Percentiles rank a stretch among this genome's conserved stretches.
Conservation (phyloP, 1,139 yeast species). For the Saccharomycopsis hybrid region DNA sequence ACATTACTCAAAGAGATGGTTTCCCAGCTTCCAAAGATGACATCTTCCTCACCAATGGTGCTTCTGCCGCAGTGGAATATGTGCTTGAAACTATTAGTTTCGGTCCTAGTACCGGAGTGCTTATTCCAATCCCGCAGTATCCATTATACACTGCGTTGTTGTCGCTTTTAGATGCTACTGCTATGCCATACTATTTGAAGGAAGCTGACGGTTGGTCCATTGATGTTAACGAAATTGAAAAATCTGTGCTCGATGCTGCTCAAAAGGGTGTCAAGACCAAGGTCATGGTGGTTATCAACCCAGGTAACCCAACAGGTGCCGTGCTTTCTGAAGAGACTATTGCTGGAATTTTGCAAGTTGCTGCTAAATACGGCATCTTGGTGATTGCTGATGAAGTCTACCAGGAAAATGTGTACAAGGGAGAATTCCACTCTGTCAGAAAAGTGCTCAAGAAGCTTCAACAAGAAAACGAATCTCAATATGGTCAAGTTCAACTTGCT, state of each 20-base stretch:
- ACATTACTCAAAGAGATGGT: slow-evolving; percentile 65
- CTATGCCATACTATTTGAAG: slow-evolving; percentile 82
- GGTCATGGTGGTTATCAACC: slow-evolving; percentile 88
- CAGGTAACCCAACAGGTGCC: slow-evolving; percentile 97
- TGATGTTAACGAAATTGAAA: slow-evolving; percentile 58
- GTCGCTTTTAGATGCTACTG: slow-evolving; percentile 72
- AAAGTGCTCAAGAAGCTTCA: slow-evolving; percentile 61
- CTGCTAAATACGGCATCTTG: slow-evolving; percentile 78
- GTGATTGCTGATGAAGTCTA: slow-evolving; percentile 98
- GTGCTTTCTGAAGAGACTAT: slow-evolving; percentile 62
- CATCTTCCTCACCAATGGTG: slow-evolving; percentile 86
- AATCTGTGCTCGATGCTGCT: slow-evolving; percentile 45
- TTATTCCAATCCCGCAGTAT: slow-evolving; percentile 96
- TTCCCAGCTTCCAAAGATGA: slow-evolving; percentile 55
- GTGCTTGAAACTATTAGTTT: slow-evolving; percentile 64
- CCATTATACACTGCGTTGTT: slow-evolving; percentile 93
- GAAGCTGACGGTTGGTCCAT: slow-evolving; percentile 83
- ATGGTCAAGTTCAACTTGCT: slow-evolving; percentile 75
- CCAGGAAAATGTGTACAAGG: slow-evolving; percentile 80
- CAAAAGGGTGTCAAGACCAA: slow-evolving; percentile 57
- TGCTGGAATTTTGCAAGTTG: slow-evolving; percentile 62
- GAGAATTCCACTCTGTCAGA: slow-evolving; percentile 59
- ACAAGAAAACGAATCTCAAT: slow-evolving; percentile 42
- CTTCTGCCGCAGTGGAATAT: slow-evolving; percentile 82
- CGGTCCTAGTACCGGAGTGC: slow-evolving; percentile 68